phyloP scores from a whole-genome alignment of 208 protist species.

The Lotmaria passim region DNA sequence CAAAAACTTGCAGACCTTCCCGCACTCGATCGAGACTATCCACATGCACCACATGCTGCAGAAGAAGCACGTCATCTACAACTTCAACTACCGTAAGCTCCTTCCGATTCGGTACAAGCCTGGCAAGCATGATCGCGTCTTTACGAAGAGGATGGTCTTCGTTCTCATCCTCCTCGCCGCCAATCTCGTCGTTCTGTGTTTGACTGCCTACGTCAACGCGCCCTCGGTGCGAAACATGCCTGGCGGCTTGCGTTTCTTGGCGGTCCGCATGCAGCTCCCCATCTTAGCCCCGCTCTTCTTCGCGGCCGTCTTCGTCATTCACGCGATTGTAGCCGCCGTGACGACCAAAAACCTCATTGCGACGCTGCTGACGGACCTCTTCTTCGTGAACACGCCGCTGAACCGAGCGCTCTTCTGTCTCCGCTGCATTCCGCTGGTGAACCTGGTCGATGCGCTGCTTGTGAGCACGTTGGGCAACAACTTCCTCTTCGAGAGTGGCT shows the following conservation, averaged over 20 bases:
- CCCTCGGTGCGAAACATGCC: slow-evolving; percentile 17
- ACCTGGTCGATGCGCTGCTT: slow-evolving; percentile 74
- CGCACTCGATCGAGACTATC: slow-evolving; percentile 58
- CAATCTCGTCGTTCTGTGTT: slow-evolving; percentile 45
- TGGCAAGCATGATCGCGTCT: slow-evolving; percentile 33
- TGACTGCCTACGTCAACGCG: slow-evolving; percentile 62
- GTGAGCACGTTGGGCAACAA: slow-evolving; percentile 74
- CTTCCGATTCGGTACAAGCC: slow-evolving; percentile 65
- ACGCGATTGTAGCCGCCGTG: slow-evolving; percentile 53
- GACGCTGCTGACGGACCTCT: slow-evolving; percentile 60
- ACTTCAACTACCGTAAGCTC: slow-evolving; percentile 74
- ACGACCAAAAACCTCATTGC: slow-evolving; percentile 54
- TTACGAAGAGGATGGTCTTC: slow-evolving; percentile 63
- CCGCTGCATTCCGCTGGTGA: slow-evolving; percentile 73
- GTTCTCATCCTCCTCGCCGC: slow-evolving; percentile 49
- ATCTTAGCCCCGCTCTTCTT: slow-evolving; percentile 58
- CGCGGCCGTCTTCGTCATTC: slow-evolving; percentile 55
- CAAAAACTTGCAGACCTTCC: slow-evolving; percentile 77
- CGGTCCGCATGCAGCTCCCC: slow-evolving; percentile 63
- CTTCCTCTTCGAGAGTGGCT: slow-evolving; percentile 59
- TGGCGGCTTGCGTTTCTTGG: slow-evolving; percentile 29
- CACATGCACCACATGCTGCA: slow-evolving; percentile 45
- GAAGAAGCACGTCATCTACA: slow-evolving; percentile 52
- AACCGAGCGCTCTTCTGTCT: slow-evolving; percentile 75
- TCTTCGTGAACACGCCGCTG: slow-evolving; percentile 60